Percentiles rank a stretch among this genome's conserved stretches.
Evolutionary conservation across 768 basidiomycete genomes (phyloP).

Genomic region (Leccinum arenicola): DNA sequence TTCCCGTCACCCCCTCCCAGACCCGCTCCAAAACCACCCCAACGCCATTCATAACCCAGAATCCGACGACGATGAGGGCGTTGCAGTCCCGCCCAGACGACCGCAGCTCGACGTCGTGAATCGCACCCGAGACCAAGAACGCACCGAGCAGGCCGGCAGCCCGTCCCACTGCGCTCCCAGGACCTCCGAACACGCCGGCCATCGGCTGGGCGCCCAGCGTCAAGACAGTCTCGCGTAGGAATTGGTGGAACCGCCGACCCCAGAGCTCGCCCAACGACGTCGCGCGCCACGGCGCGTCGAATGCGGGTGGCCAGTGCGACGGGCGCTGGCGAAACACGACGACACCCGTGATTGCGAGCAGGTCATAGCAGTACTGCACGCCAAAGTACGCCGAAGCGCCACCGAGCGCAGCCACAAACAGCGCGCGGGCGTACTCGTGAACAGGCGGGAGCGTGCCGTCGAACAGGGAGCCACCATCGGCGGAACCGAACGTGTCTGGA

Average conservation of each 20-base stretch:
- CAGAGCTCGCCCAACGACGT: conserved; percentile 62
- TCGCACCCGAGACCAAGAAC: conserved; percentile 55
- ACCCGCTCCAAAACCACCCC: conserved; percentile 49
- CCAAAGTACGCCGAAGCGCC: conserved; percentile 45
- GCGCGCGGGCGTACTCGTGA: conserved; percentile 36
- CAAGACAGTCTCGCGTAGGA: conserved; percentile 58
- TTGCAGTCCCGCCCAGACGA: conserved; percentile 50
- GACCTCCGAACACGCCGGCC: conserved; percentile 40
- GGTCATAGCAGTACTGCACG: conserved; percentile 42
- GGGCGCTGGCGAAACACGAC: conserved; percentile 45
- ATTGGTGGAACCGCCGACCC: conserved; percentile 64
- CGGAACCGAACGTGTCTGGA: conserved; percentile 37
- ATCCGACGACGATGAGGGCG: conserved; percentile 39
- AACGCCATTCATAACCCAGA: conserved; percentile 57
- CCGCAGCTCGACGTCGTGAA: conserved; percentile 57
- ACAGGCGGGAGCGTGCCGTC: conserved; percentile 32
- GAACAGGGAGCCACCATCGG: conserved; percentile 36
- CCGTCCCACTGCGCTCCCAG: conserved; percentile 16
- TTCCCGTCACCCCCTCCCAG: conserved; percentile 43
- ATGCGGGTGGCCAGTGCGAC: conserved; percentile 61
- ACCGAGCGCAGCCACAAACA: conserved; percentile 39
- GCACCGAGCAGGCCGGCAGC: conserved; percentile 51
- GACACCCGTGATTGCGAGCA: conserved; percentile 43
- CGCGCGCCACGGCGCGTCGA: conserved; percentile 53
- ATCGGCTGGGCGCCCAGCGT: conserved; percentile 46